phyloP scores from a whole-genome alignment of 805 yeast genomes.

The Ogataea pini region DNA sequence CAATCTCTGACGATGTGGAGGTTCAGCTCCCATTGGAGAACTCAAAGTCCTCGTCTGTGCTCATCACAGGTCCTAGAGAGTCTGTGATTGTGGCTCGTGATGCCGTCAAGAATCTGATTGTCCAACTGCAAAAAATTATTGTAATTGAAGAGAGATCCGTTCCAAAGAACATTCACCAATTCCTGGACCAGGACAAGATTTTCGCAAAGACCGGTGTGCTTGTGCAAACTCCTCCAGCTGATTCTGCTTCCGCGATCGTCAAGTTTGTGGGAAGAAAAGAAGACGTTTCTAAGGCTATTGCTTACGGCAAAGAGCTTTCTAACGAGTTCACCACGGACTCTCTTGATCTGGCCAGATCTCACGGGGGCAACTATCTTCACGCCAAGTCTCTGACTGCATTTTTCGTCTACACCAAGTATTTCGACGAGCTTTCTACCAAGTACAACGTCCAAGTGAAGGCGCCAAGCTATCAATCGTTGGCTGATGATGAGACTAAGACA shows the following conservation, averaged over 20 bases:
- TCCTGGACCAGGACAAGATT: slow-evolving; percentile 58
- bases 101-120: slow-evolving; percentile 47
- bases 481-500: slow-evolving; percentile 38
- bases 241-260: slow-evolving; percentile 46
- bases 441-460: slow-evolving; percentile 45
- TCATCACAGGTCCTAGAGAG: slow-evolving; percentile 72
- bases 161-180: slow-evolving; percentile 69
- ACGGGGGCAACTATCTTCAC: slow-evolving; percentile 74
- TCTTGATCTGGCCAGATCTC: slow-evolving; percentile 86
- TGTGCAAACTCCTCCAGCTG: slow-evolving; percentile 53
- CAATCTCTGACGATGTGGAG: slow-evolving; percentile 31
- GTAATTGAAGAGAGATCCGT: slow-evolving; percentile 58
- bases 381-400: slow-evolving; percentile 74
- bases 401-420: slow-evolving; percentile 53
- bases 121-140: slow-evolving; percentile 45
- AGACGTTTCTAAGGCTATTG: slow-evolving; percentile 61
- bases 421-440: slow-evolving; percentile 45
- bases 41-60: slow-evolving; percentile 45
- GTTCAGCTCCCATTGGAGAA: slow-evolving; percentile 29
- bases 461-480: slow-evolving; percentile 49
- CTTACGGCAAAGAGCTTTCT: slow-evolving; percentile 59
- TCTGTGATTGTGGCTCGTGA: slow-evolving; percentile 57
- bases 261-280: slow-evolving; percentile 61
- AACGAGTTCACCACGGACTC: slow-evolving; percentile 60
- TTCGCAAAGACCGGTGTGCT: slow-evolving; percentile 56